A percentile compares a stretch with the other conserved stretches of the same genome.
Conservation (phyloP, 1,284 basidiomycete genomes). For the Moesziomyces parantarcticus region DNA sequence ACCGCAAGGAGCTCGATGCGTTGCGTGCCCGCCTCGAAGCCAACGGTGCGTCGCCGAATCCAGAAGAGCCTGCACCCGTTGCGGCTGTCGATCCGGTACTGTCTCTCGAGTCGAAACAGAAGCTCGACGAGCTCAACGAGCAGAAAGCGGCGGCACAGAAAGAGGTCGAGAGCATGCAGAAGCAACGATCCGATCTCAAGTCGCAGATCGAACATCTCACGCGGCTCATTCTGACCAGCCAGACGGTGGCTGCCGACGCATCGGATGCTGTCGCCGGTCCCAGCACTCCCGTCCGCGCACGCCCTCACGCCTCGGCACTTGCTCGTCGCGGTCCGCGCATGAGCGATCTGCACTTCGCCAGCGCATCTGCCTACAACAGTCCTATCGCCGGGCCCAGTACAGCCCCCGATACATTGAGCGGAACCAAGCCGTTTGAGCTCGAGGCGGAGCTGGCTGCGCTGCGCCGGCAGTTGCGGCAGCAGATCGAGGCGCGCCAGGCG, state of each 20-base stretch:
- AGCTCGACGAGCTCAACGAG: constrained; percentile 45
- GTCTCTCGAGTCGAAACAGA: constrained; percentile 21
- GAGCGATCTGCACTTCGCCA: constrained; percentile 44
- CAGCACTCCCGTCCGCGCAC: constrained; percentile 18
- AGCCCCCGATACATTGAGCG: constrained; percentile 11
- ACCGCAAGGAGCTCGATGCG: constrained; percentile 59
- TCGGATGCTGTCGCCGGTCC: constrained; percentile 14
- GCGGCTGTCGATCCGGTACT: constrained; percentile 9
- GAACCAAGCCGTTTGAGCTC: constrained; percentile 51
- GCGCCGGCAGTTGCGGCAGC: constrained; percentile 42
- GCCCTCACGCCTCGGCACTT: constrained; percentile 31
- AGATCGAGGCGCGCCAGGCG: constrained; percentile 29
- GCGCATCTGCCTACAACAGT: constrained; percentile 10
- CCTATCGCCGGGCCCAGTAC: constrained; percentile 7
- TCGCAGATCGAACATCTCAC: constrained; percentile 64
- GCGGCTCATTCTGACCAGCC: constrained; percentile 60
- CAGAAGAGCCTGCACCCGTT: constrained; percentile 3
- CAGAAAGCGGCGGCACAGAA: constrained; percentile 45
- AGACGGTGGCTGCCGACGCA: constrained; percentile 44
- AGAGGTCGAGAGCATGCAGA: constrained; percentile 56
- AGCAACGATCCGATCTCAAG: constrained; percentile 52
- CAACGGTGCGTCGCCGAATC: constrained; percentile 6
- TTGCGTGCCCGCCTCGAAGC: constrained; percentile 56
- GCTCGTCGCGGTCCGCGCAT: constrained; percentile 54
- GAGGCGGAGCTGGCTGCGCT: constrained; percentile 54